phyloP scores from a whole-genome alignment of 140 eudicot genomes.

The Flaveria floridana region DNA sequence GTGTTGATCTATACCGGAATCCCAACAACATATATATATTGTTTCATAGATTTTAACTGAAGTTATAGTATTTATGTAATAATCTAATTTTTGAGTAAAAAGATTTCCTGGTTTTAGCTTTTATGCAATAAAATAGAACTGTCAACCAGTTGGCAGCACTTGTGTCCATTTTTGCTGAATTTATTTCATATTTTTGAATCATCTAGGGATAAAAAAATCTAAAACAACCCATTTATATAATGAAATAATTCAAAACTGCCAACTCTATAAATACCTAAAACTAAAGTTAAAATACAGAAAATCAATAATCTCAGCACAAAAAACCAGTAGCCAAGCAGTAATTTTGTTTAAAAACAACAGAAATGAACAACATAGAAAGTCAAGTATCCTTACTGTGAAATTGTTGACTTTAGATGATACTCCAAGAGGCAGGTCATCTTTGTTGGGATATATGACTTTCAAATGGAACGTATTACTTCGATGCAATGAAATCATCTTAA shows the following conservation, averaged over 20 bases:
- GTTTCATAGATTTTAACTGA: background rate
- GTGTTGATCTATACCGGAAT: too few species aligned
- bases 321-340: background rate
- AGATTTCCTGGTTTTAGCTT: background rate
- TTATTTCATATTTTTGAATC: background rate
- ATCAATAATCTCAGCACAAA: background rate
- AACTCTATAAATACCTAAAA: background rate
- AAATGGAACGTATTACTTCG: constrained; percentile 55
- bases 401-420: constrained; percentile 53
- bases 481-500: constrained; percentile 59
- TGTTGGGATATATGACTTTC: constrained; percentile 57
- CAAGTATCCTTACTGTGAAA: constrained; percentile 44
- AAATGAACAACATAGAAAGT: constrained; percentile 7
- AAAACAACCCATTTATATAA: background rate
- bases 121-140: background rate
- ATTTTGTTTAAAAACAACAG: background rate
- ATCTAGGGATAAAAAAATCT: background rate
- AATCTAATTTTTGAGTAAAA: background rate
- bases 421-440: constrained; percentile 71
- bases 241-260: background rate
- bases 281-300: background rate
- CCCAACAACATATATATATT: background rate
- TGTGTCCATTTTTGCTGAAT: background rate
- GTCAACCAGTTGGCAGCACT: background rate
- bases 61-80: background rate